phyloP scores from a whole-genome alignment of 805 yeast genomes.

The Barnettozyma siamensis region DNA sequence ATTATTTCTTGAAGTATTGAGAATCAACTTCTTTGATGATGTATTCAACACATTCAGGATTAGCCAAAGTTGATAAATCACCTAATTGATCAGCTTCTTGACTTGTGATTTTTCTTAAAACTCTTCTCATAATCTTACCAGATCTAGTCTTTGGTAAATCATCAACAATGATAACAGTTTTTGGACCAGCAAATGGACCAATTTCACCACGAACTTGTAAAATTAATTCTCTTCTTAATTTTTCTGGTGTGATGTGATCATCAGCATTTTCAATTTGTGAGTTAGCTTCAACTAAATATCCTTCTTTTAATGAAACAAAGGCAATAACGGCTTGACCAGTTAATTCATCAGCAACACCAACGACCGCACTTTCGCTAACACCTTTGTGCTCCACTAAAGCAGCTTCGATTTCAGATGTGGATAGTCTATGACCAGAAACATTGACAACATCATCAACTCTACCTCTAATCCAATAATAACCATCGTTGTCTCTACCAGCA shows the following conservation, averaged over 20 bases:
- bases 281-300: conserved; percentile 27
- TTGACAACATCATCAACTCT: conserved; percentile 98
- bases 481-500: conserved; percentile 95
- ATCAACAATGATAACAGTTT: conserved; percentile 71
- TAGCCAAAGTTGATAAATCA: conserved; percentile 82
- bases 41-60: conserved; percentile 77
- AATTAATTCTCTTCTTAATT: conserved; percentile 64
- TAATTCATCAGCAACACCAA: conserved; percentile 89
- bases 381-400: conserved; percentile 72
- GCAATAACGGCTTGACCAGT: conserved; percentile 96
- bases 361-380: conserved; percentile 95
- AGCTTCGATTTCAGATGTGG: conserved; percentile 98
- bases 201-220: conserved; percentile 87
- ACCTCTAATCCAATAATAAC: conserved; percentile 96
- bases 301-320: conserved; percentile 75
- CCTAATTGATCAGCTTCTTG: conserved; percentile 93
- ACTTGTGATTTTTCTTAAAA: conserved; percentile 85
- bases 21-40: conserved; percentile 57
- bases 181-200: conserved; percentile 92
- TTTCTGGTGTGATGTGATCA: conserved; percentile 29
- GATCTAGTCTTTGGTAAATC: conserved; percentile 98
- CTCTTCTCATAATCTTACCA: conserved; percentile 98
- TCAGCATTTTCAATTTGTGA: conserved; percentile 24
- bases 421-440: conserved; percentile 94
- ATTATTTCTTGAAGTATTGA: conserved; percentile 18